Conservation (phyloP, 495 filamentous ascomycete species). For the Aspergillus ellipticus region DNA sequence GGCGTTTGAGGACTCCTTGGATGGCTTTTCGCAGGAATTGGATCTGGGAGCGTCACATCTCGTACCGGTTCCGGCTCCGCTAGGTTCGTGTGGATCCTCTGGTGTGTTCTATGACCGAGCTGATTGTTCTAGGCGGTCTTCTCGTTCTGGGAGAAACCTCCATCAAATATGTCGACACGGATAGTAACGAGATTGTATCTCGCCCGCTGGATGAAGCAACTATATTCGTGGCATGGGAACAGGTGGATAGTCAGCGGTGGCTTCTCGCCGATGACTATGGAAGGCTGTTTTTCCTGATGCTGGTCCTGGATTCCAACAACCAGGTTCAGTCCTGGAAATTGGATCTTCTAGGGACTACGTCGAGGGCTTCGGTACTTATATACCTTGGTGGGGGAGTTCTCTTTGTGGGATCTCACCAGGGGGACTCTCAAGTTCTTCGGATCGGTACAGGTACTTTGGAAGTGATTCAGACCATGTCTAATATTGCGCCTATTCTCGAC, state of each 20-base stretch:
- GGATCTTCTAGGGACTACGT: constrained; percentile 63
- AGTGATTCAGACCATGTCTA: constrained; percentile 72
- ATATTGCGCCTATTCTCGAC: constrained; percentile 88
- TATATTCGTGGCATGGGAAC: constrained; percentile 85
- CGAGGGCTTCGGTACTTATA: constrained; percentile 70
- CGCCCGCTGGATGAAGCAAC: constrained; percentile 64
- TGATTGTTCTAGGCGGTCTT: constrained; percentile 54
- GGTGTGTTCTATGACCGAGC: constrained; percentile 3
- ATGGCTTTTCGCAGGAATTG: constrained; percentile 53
- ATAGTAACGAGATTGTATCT: constrained; percentile 57
- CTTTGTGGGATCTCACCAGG: constrained; percentile 89
- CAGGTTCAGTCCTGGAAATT: constrained; percentile 66
- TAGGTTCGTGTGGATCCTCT: constrained; percentile 36
- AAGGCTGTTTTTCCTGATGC: constrained; percentile 70
- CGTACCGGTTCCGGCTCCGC: constrained; percentile 72
- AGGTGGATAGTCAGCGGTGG: constrained; percentile 74
- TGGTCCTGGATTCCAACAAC: constrained; percentile 58
- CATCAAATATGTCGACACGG: constrained; percentile 76
- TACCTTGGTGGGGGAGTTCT: constrained; percentile 71
- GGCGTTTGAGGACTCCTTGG: constrained; percentile 45
- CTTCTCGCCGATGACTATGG: constrained; percentile 90
- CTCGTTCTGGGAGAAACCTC: constrained; percentile 82
- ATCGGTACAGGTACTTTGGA: constrained; percentile 55
- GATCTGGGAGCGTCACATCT: constrained; percentile 74
- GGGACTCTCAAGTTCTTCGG: constrained; percentile 80